Evolutionary conservation across 768 basidiomycete genomes (phyloP).

Genomic region (Lactifluus rugatus): DNA sequence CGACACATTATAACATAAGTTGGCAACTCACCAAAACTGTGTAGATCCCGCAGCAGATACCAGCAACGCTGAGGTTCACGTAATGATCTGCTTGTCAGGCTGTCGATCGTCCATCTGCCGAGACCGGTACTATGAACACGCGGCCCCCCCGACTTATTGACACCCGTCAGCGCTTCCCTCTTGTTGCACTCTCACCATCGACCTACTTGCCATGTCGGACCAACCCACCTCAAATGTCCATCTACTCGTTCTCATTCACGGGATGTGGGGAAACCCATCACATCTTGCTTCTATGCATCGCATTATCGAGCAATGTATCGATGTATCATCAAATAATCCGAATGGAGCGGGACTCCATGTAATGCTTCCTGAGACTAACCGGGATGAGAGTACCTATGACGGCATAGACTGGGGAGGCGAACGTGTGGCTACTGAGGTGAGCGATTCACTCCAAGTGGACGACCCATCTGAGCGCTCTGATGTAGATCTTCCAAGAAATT

Average conservation of each 20-base stretch:
- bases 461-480: background rate
- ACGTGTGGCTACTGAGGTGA: constrained; percentile 69
- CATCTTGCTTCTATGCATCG: constrained; percentile 54
- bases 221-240: constrained; percentile 1
- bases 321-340: constrained; percentile 22
- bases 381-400: constrained; percentile 63
- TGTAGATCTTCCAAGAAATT: constrained; percentile 49
- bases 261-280: constrained; percentile 75
- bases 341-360: constrained; percentile 45
- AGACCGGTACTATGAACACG: background rate
- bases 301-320: constrained; percentile 37
- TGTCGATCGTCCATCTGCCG: background rate
- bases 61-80: background rate
- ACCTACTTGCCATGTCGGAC: background rate
- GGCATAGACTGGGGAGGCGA: constrained; percentile 81
- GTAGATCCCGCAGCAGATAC: background rate
- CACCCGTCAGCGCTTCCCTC: background rate
- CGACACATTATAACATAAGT: too few relatives aligned
- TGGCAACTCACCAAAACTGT: too few relatives aligned
- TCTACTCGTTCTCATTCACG: constrained; percentile 33
- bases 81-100: background rate
- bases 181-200: background rate
- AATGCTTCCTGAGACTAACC: constrained; percentile 56
- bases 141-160: too few relatives aligned
- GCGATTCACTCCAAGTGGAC: constrained; percentile 11